Evolutionary conservation across 352 stramenopile species (phyloP), one percentile per base, ranked within the genome.

Genomic region (Pythium graminicola): DNA sequence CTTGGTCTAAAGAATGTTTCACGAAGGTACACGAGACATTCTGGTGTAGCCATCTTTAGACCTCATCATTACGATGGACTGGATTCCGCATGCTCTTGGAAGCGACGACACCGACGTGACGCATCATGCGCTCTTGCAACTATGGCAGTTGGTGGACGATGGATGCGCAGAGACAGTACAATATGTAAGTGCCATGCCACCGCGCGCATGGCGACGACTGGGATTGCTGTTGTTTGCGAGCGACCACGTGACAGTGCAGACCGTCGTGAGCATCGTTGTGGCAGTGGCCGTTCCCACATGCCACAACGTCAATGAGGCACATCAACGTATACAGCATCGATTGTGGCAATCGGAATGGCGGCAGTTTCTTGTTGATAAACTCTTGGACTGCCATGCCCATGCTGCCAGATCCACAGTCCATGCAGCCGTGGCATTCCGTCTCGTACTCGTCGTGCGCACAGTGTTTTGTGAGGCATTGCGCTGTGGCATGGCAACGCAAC

Each of bases 331-430:
- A 28, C 57, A 31, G 27, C 35, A 42, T 17, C 57, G 57, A 11
- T 38, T 65, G 16, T 65, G 57, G 57, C 41, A 49, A 11, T 43
- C 43, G 13, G 57, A 65, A 20, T 65, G 57, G 57, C 50, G 57
- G 2, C 43, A 53, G 36, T 65, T 55, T 11, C 9, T 65, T 4
- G 3, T 56, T 17, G 57, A 65, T 44, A 65, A 65, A 36, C 50
- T 65, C 23, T 29, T 26, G 13, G 57, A 65, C 50, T 65, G 57
- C 36, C 43, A 53, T 24, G 19, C 50, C 2, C 50, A 19, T 5
- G 50, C 29, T 6, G 16, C 36, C 0, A 22, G 10, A 20, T n/a
- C 14, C 1, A 20, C 16, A 2, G 26, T 2, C 6, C 45, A 50
- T 26, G 26, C 6, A 8, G 54, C 44, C 8, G 20, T 57, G 1